Evolutionary conservation across 345 rosid genomes (phyloP).

Genomic region (Gossypium herbaceum): DNA sequence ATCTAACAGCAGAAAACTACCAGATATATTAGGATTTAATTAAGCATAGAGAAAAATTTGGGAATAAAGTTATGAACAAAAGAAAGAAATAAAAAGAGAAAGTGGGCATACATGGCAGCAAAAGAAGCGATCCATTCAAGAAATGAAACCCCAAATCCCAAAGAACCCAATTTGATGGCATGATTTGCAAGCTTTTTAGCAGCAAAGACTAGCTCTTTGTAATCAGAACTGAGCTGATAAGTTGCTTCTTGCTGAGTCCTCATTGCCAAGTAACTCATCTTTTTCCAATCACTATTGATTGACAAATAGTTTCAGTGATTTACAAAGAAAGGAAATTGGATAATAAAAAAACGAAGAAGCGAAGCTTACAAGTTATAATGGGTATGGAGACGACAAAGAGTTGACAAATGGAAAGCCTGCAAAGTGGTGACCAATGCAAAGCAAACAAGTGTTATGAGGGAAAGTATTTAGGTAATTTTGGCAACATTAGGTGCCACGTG

Average conservation of each 20-base stretch:
- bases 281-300: background rate
- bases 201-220: slow-evolving; percentile 43
- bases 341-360: background rate
- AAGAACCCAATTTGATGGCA: slow-evolving; percentile 45
- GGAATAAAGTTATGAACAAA: background rate
- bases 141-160: slow-evolving; percentile 66
- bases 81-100: background rate
- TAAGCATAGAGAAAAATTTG: background rate
- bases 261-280: slow-evolving; percentile 34
- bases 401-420: background rate
- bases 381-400: background rate
- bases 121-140: slow-evolving; percentile 84
- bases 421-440: background rate
- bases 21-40: background rate
- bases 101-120: slow-evolving; percentile 62
- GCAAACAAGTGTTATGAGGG: background rate
- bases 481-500: background rate
- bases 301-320: no score
- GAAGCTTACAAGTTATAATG: background rate
- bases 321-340: no score
- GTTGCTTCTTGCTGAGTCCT: slow-evolving; percentile 36
- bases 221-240: slow-evolving; percentile 40
- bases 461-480: background rate
- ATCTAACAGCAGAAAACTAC: background rate
- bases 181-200: slow-evolving; percentile 46